A percentile compares a stretch with the other conserved stretches of the same genome.
These are phyloP conservation scores for Metarhizium anisopliae DNA, from an alignment of 2,329 filamentous ascomycete species.

Conservation along the genomic window DNA sequence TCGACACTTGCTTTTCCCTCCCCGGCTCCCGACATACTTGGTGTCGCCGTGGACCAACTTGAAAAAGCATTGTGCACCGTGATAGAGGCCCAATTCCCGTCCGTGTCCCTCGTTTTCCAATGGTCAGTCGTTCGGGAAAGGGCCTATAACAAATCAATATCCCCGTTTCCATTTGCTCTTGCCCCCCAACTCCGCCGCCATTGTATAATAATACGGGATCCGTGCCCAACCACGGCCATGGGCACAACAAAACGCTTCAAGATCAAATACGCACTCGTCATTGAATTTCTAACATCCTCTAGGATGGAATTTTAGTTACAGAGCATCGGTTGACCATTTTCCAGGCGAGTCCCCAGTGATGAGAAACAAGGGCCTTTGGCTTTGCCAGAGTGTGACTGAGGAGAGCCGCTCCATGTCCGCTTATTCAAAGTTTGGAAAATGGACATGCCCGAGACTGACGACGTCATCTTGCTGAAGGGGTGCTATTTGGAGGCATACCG, in stretches of 20 bases:
- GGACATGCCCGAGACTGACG: conserved; percentile 18
- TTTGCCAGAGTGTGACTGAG: not conserved
- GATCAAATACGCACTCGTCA: not conserved
- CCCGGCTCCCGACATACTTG: not conserved
- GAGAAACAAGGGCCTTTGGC: not conserved
- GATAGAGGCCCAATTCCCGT: not conserved
- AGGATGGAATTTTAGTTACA: not conserved
- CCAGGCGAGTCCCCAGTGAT: not conserved
- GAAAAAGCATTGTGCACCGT: not conserved
- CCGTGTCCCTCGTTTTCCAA: not conserved
- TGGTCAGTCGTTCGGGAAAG: not conserved
- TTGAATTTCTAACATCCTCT: not conserved
- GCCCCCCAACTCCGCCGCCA: not conserved
- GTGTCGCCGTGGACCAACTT: no score
- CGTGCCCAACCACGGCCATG: not conserved
- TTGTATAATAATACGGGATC: not conserved
- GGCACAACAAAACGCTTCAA: not conserved
- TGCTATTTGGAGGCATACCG: conserved; percentile 47
- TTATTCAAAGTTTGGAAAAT: conserved; percentile 11
- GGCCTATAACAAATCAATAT: not conserved
- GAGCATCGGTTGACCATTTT: not conserved
- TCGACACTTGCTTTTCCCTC: not conserved
- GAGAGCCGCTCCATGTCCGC: not conserved
- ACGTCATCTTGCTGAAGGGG: conserved; percentile 35
- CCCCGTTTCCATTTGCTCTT: not conserved